Base-by-base conservation (phyloP, 1,139 yeast species). In the Lodderomyces margitis region DNA sequence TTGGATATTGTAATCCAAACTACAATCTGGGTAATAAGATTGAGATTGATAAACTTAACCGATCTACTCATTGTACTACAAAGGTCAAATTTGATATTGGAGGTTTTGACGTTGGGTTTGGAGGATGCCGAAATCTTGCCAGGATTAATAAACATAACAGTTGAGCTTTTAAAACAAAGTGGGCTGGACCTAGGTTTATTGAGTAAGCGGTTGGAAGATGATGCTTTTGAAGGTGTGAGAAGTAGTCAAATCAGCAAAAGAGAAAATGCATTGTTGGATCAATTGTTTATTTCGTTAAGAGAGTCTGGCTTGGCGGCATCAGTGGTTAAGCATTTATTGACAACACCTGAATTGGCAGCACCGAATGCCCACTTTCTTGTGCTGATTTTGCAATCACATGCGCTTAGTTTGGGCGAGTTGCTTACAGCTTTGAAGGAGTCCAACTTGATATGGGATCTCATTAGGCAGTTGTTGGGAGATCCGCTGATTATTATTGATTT, bases 281-380 rank as follows among this genome's bases (percentile, higher is more conserved):
- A 56, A 12, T 47, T 63, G 21, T 52, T 64, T 27, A 50, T 51
- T 8, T 53, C 68, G 0, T 54, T 64, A 39, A 54, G 46, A 30
- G 61, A 63, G 37, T 64, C 69, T 4, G 69, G 69, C 1, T 59
- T 64, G 44, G 66, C 61, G 5, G 48, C 52, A 44, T 54, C 64
- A 17, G 55, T 64, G 5, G 51, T 60, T 21, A 55, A 57, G 37
- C 57, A 58, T 45, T 52, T 62, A 35, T 45, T 62, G 40, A 60
- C 64, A 21, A 53, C 55, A 17, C 66, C 66, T 2, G 55, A 56
- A 19, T 56, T 62, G 42, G 54, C 64, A 10, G 52, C 46, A 15
- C 64, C 66, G 6, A 48, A 58, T 17, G 66, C 67, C 11, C 59
- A 57, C 41, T 59, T 62, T 36, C 51, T 61, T 44, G 49, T 53